Base-by-base conservation (phyloP, 306 rosid genomes). In the Cucurbita moschata region DNA sequence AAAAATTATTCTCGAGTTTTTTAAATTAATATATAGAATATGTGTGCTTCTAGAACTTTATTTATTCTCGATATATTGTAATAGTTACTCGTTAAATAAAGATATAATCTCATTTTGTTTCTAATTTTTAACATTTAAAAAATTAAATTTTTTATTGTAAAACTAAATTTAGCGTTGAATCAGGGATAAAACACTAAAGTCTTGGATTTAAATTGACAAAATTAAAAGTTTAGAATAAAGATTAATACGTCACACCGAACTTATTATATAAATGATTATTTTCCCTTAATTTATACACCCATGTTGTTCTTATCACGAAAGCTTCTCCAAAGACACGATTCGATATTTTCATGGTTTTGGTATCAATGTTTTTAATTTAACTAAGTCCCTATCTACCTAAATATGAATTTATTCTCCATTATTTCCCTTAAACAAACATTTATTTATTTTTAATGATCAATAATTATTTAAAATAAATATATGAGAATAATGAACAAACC, bases 381-480 rank as follows among this genome's bases (percentile, higher is more conserved):
- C 44, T 14, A 37, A 13, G 46, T 6, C 12, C 21, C 42, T 44
- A 42, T 65, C n/a, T 65, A 42, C 71, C 71, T 8, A 65, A 65
- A 65, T 43, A 65, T 42, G 53, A 65, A 65, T n/a, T 66, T 66
- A 66, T 66, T 66, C 53, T 43, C 72, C 54, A 65, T 18, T 42
- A 42, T 42, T 42, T 5, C 53, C 6, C 16, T 64, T 42, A 16
- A 63, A 39, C 35, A 62, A 42, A 65, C 9, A 40, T 63, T 38
- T 62, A n/a, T 39, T 19, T 19, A 19, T 16, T 42, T 18, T 65
- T 18, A 42, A 63, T 16, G 9, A 60, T 14, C 21, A 52, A 9
- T 44, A 60, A 60, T 60, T 14, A 15, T 14, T 61, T 11, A 38
- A 61, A 47, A 23, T 46, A 5, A 68, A 23, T 68, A 68, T 21